Conservation (phyloP, 2,329 filamentous ascomycete genomes). For the Penicillium brevicompactum region DNA sequence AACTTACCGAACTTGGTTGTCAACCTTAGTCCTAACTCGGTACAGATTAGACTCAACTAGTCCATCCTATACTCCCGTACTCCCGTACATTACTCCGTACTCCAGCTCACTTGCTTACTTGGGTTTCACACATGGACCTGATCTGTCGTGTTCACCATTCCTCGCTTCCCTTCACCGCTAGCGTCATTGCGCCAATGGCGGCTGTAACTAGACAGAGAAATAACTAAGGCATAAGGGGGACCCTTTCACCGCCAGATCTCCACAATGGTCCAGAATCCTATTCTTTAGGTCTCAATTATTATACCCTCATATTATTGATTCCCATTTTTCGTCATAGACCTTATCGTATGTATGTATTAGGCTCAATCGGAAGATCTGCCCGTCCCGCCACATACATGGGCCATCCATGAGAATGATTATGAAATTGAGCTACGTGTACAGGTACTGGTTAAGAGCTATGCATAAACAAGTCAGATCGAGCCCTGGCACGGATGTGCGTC, state of each 20-base stretch:
- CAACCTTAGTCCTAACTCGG: neutral
- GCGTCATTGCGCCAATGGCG: conserved; percentile 10
- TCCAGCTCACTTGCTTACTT: neutral
- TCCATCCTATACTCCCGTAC: neutral
- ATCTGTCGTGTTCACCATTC: neutral
- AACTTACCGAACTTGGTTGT: neutral
- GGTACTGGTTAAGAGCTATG: neutral
- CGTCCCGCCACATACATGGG: neutral
- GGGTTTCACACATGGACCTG: neutral
- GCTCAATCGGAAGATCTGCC: conserved; percentile 9
- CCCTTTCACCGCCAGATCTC: conserved; percentile 9
- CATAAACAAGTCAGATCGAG: conserved; percentile 9
- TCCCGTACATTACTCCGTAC: neutral
- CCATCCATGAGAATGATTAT: conserved; percentile 3
- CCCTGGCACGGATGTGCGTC: conserved; percentile 7
- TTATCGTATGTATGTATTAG: neutral
- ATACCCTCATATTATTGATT: neutral
- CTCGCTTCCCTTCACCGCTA: conserved; percentile 9
- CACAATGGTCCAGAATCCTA: conserved; percentile 7
- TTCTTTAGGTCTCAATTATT: conserved; percentile 3
- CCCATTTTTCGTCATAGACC: neutral
- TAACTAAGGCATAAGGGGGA: neutral
- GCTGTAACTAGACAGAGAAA: neutral
- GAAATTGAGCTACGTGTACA: conserved; percentile 1
- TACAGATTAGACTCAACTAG: neutral